phyloP scores from a whole-genome alignment of 164 flowering plant genomes.

The Chimonanthus salicifolius region DNA sequence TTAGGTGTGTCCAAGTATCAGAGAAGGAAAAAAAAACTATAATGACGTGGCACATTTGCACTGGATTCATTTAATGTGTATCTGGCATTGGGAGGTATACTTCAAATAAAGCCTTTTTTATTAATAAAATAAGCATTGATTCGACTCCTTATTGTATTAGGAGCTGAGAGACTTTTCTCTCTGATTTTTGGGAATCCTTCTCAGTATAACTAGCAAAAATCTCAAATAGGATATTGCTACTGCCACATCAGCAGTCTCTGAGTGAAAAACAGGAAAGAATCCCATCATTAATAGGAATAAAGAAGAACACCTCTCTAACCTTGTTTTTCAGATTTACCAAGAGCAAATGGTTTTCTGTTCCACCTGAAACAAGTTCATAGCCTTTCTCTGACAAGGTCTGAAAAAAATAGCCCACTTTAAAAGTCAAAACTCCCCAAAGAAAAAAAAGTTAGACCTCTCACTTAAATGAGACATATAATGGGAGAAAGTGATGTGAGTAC shows the following conservation, averaged over 20 bases:
- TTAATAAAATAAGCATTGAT: too few relatives aligned
- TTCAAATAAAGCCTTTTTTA: too few relatives aligned
- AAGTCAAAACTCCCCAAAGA: neutral
- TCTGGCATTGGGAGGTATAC: too few relatives aligned
- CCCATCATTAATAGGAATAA: neutral
- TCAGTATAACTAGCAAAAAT: too few relatives aligned
- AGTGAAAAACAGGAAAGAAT: neutral
- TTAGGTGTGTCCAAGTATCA: neutral
- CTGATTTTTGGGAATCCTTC: neutral
- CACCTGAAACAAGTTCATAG: conserved; percentile 95
- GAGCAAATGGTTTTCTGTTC: conserved; percentile 95
- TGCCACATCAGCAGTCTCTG: neutral
- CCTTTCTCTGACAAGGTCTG: conserved; percentile 62
- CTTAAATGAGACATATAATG: neutral
- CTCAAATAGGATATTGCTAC: neutral
- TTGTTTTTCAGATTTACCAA: conserved; percentile 67
- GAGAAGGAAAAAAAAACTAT: neutral
- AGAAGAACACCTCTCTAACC: conserved; percentile 23
- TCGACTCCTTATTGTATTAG: too few relatives aligned
- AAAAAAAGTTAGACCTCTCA: neutral
- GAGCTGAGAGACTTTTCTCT: neutral
- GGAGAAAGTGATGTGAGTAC: neutral
- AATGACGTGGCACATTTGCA: neutral
- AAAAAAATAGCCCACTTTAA: conserved; percentile 16
- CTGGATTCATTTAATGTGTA: neutral